Evolutionary conservation across 2,329 filamentous ascomycete genomes (phyloP), one percentile per base, ranked within the genome.

Genomic region (Clonostachys rhizophaga): DNA sequence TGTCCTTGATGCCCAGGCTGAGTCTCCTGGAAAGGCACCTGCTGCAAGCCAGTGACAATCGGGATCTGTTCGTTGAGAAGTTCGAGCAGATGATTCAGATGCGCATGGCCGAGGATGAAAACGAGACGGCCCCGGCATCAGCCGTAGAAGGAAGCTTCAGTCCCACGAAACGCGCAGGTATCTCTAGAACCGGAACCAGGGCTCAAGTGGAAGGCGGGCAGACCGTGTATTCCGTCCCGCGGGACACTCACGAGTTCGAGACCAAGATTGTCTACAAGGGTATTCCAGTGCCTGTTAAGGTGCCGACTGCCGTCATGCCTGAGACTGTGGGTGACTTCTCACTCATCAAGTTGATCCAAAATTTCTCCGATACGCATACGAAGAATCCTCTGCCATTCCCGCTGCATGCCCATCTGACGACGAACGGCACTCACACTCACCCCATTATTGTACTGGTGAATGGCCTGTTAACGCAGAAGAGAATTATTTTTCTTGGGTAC

Each of bases 291-390:
- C 94, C 94, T 2, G 90, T 99, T 70, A 97, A 97, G 68, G 86
- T 99, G 8, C 94, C 94, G 0, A 91, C 92, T 5, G 91, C 94
- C 11, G 81, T 95, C 49, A 92, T 91, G 72, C 89, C 91, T 3
- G 94, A 99, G 72, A 96, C 89, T 0, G 94, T 99, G 14, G 94
- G 94, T 51, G 94, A 99, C 68, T 99, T 99, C 62, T 97, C 91
- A 36, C 78, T 99, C 48, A 88, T 99, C 69, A 97, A 97, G 66
- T 83, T 99, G 46, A 96, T 99, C 54, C 91, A 96, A 58, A 96
- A 89, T 46, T 97, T 97, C 65, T 89, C 89, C 40, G 83, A 85
- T 11, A 78, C 88, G 16, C 92, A 97, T 64, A 71, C 84, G n/a
- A 86, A 90, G 57, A 81, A 86, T 10, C 88, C 90, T 5, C 88